Evolutionary conservation across 768 basidiomycete species (phyloP).

Genomic region (Panaeolus cyanescens): DNA sequence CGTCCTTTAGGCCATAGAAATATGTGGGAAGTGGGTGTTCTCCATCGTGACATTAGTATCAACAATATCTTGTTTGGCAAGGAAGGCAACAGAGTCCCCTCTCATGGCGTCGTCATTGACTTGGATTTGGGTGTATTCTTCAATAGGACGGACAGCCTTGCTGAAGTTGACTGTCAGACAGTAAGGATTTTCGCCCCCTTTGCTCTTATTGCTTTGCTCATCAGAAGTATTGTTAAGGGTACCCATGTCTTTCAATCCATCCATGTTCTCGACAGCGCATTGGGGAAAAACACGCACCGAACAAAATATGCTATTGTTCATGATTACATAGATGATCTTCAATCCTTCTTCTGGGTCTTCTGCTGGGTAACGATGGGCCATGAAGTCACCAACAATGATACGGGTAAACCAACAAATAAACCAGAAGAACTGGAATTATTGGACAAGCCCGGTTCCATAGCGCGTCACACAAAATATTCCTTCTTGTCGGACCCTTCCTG

Average conservation of each 20-base stretch:
- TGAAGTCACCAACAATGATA: background rate
- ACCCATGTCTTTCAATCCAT: background rate
- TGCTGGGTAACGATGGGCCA: background rate
- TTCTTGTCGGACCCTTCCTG: too few species aligned
- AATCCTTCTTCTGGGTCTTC: background rate
- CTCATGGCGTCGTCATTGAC: background rate
- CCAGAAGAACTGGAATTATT: background rate
- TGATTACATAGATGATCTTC: background rate
- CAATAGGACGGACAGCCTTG: background rate
- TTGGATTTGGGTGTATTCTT: background rate
- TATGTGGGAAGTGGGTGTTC: background rate
- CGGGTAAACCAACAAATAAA: too few species aligned
- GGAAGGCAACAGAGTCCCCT: background rate
- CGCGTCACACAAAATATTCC: too few species aligned
- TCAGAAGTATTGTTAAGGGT: too few species aligned
- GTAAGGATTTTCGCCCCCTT: background rate
- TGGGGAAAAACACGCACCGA: background rate
- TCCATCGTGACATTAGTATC: background rate
- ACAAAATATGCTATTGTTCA: too few species aligned
- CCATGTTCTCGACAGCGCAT: background rate
- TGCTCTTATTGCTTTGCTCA: background rate
- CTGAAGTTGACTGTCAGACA: background rate
- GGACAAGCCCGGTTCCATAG: background rate
- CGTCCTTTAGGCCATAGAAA: background rate
- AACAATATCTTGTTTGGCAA: background rate